Evolutionary conservation across 75 land plant genomes (phyloP).

Genomic region (Selaginella moellendorffii): DNA sequence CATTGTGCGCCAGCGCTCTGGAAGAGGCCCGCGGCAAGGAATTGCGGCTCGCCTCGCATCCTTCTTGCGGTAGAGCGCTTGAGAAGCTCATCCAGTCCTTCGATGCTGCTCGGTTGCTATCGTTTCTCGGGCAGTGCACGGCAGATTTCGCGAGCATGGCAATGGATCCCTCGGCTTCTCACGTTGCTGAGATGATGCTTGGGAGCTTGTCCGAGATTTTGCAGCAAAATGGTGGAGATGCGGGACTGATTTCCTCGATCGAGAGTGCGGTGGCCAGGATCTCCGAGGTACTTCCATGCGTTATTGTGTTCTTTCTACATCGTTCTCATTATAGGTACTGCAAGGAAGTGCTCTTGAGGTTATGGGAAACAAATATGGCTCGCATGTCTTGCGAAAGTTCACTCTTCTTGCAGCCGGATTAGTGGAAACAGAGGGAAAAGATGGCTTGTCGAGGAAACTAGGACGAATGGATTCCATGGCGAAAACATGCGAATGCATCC

Average conservation of each 20-base stretch:
- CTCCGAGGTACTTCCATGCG: conserved; percentile 44
- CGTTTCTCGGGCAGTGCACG: conserved; percentile 41
- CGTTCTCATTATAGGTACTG: conserved; percentile 4
- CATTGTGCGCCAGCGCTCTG: conserved; percentile 61
- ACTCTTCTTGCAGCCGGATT: conserved; percentile 59
- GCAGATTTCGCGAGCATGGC: conserved; percentile 41
- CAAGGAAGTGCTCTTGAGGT: conserved; percentile 29
- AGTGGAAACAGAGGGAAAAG: conserved; percentile 19
- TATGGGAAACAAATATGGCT: conserved; percentile 67
- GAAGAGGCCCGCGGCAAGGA: conserved; percentile 88
- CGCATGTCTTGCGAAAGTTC: conserved; percentile 83
- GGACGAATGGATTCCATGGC: background rate
- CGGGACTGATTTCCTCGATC: conserved; percentile 13
- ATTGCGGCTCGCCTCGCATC: conserved; percentile 62
- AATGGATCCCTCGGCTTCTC: conserved; percentile 67
- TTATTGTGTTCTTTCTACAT: background rate
- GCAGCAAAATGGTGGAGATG: conserved; percentile 22
- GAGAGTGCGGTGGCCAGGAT: conserved; percentile 42
- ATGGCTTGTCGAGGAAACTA: background rate
- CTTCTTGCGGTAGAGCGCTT: conserved; percentile 52
- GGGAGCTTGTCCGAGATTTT: conserved; percentile 47
- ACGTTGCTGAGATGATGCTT: conserved; percentile 74
- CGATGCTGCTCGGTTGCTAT: conserved; percentile 41
- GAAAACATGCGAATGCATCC: background rate
- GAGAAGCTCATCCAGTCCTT: conserved; percentile 52